Evolutionary conservation across 352 stramenopile genomes (phyloP).

Genomic region (Globisporangium viniferum): DNA sequence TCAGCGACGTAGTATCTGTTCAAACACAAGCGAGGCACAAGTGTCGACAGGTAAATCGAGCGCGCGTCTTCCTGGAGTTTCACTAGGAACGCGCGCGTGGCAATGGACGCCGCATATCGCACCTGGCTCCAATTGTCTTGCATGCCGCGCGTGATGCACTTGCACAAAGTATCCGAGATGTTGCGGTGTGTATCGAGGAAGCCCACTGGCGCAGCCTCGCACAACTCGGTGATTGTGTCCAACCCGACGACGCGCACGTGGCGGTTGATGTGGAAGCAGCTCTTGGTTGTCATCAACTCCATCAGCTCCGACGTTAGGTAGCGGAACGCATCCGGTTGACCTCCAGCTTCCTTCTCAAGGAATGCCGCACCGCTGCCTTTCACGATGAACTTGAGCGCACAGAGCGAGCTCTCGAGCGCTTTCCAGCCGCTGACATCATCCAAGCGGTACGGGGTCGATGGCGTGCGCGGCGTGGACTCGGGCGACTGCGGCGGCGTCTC

Average conservation of each 20-base stretch:
- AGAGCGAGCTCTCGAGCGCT: conserved; percentile 91
- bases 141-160: conserved; percentile 78
- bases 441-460: conserved; percentile 79
- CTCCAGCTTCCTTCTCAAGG: conserved; percentile 24
- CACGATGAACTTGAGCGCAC: conserved; percentile 84
- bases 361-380: conserved; percentile 75
- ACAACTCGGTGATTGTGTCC: conserved; percentile 77
- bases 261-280: conserved; percentile 93
- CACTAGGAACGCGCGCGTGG: conserved; percentile 84
- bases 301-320: conserved; percentile 69
- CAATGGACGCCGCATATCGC: conserved; percentile 92
- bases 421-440: conserved; percentile 98
- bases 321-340: conserved; percentile 30
- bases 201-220: conserved; percentile 36
- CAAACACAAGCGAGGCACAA: conserved; percentile 95
- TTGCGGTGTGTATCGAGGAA: conserved; percentile 44
- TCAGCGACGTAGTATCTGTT: conserved; percentile 97
- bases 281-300: conserved; percentile 69
- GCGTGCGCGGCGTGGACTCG: conserved; percentile 60
- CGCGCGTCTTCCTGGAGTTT: conserved; percentile 63
- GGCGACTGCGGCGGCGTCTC: conserved; percentile 60
- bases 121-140: conserved; percentile 98
- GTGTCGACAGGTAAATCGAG: conserved; percentile 58
- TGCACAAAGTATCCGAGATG: conserved; percentile 47
- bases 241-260: conserved; percentile 90